phyloP scores from a whole-genome alignment of 2,329 filamentous ascomycete species.

The Drechslera avenae region DNA sequence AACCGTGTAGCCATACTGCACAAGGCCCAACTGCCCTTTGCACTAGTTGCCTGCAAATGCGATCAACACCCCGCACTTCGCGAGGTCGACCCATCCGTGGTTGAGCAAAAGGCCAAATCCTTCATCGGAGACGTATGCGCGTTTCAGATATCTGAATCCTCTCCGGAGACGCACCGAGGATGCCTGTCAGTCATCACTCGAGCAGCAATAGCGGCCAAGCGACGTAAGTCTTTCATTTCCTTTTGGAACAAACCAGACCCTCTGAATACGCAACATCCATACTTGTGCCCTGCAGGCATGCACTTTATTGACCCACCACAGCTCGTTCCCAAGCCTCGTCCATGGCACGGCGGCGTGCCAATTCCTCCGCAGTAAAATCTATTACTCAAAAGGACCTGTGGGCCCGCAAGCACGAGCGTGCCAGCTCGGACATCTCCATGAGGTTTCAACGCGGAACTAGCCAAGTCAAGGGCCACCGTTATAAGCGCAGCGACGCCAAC shows the following conservation, averaged over 20 bases:
- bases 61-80: slow-evolving; percentile 74
- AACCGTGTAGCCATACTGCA: slow-evolving; percentile 69
- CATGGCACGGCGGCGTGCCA: slow-evolving; percentile 50
- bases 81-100: slow-evolving; percentile 70
- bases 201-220: slow-evolving; percentile 69
- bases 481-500: slow-evolving; percentile 52
- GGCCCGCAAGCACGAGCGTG: slow-evolving; percentile 51
- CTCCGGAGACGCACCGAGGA: slow-evolving; percentile 72
- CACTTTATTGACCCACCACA: slow-evolving; percentile 26
- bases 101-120: slow-evolving; percentile 66
- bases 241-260: slow-evolving; percentile 7
- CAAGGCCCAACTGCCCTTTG: slow-evolving; percentile 73
- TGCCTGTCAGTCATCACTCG: slow-evolving; percentile 78
- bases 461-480: slow-evolving; percentile 42
- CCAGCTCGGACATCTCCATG: slow-evolving; percentile 54
- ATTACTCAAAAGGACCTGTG: slow-evolving; percentile 48
- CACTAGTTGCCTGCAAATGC: slow-evolving; percentile 89
- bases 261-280: neutral
- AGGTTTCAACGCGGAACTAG: slow-evolving; percentile 37
- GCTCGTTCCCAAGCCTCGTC: slow-evolving; percentile 42
- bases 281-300: slow-evolving; percentile 4
- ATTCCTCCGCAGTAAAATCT: slow-evolving; percentile 51
- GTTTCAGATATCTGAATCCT: slow-evolving; percentile 73
- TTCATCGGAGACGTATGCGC: slow-evolving; percentile 69
- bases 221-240: slow-evolving; percentile 62